phyloP scores from a whole-genome alignment of 2,329 filamentous ascomycete genomes.

The Neopestalotiopsis rosae region DNA sequence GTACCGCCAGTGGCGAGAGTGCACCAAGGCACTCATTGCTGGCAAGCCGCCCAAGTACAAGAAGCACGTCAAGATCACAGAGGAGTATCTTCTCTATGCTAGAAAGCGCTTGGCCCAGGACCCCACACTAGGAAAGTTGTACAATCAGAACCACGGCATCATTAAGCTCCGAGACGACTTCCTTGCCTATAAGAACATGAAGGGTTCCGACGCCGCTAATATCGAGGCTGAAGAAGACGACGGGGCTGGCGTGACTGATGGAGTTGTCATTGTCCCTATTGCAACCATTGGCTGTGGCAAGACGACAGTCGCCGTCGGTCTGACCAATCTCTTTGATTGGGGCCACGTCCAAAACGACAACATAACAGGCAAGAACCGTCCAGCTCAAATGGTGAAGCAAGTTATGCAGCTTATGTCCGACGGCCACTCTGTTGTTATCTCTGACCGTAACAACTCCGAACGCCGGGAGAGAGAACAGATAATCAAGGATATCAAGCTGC shows the following conservation, averaged over 20 bases:
- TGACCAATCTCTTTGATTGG: slow-evolving; percentile 86
- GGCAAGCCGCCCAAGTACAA: slow-evolving; percentile 77
- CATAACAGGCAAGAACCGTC: slow-evolving; percentile 79
- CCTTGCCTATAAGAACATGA: slow-evolving; percentile 79
- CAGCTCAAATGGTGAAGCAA: slow-evolving; percentile 76
- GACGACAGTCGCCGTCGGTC: slow-evolving; percentile 85
- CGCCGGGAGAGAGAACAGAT: slow-evolving; percentile 87
- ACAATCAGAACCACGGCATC: slow-evolving; percentile 91
- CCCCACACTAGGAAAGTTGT: slow-evolving; percentile 70
- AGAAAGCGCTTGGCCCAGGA: slow-evolving; percentile 74
- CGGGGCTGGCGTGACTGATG: slow-evolving; percentile 61
- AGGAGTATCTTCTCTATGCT: slow-evolving; percentile 87
- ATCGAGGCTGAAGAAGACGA: slow-evolving; percentile 65
- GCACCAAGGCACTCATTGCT: slow-evolving; percentile 85
- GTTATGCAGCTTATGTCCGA: slow-evolving; percentile 69
- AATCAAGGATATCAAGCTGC: slow-evolving; percentile 74
- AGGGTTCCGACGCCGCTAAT: slow-evolving; percentile 86
- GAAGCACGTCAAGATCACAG: slow-evolving; percentile 89
- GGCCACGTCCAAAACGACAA: slow-evolving; percentile 98
- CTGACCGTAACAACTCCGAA: slow-evolving; percentile 94
- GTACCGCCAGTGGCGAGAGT: slow-evolving; percentile 98
- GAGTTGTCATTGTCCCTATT: slow-evolving; percentile 86
- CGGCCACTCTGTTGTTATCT: slow-evolving; percentile 73
- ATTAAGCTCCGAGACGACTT: slow-evolving; percentile 91
- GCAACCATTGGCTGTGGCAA: slow-evolving; percentile 97